Percentiles rank a stretch among this genome's conserved stretches.
Evolutionary conservation across 2,329 filamentous ascomycete species (phyloP).

Genomic region (Diaporthe aspalathi): DNA sequence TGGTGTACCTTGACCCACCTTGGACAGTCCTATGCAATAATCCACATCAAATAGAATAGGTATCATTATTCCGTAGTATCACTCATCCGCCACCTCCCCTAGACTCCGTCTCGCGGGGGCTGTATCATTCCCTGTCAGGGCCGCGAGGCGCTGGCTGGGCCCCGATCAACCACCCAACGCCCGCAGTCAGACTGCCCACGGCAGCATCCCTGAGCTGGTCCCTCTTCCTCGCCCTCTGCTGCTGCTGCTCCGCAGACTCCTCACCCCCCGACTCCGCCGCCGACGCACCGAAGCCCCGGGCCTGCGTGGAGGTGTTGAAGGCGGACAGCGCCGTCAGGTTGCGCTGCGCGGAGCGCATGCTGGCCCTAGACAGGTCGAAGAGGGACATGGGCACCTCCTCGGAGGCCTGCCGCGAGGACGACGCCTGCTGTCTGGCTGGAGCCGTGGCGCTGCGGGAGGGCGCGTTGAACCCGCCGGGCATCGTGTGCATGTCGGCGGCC

Average conservation of each 20-base stretch:
- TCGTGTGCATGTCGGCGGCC: slow-evolving; percentile 67
- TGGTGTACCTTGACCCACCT: neutral
- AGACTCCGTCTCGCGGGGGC: neutral
- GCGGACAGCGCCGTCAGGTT: slow-evolving; percentile 68
- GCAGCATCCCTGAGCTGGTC: slow-evolving; percentile 77
- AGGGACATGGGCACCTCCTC: slow-evolving; percentile 73
- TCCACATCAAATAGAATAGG: slow-evolving; percentile 5
- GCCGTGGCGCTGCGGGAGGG: slow-evolving; percentile 51
- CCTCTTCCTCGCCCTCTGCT: slow-evolving; percentile 70
- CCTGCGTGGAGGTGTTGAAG: slow-evolving; percentile 57
- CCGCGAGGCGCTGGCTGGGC: slow-evolving; percentile 57
- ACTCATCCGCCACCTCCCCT: neutral
- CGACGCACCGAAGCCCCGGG: slow-evolving; percentile 47
- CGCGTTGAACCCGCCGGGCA: slow-evolving; percentile 66
- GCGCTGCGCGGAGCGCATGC: slow-evolving; percentile 67
- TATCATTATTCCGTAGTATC: slow-evolving; percentile 18
- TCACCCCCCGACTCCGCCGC: neutral
- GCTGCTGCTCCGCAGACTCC: slow-evolving; percentile 10
- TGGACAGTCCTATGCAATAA: neutral
- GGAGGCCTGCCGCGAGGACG: slow-evolving; percentile 49
- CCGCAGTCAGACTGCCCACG: slow-evolving; percentile 73
- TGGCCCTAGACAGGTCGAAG: slow-evolving; percentile 72
- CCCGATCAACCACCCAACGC: slow-evolving; percentile 75
- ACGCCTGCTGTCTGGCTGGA: slow-evolving; percentile 58
- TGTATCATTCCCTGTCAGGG: slow-evolving; percentile 44